Base-by-base conservation (phyloP, 306 rosid genomes). In the Prunus kanzakura region DNA sequence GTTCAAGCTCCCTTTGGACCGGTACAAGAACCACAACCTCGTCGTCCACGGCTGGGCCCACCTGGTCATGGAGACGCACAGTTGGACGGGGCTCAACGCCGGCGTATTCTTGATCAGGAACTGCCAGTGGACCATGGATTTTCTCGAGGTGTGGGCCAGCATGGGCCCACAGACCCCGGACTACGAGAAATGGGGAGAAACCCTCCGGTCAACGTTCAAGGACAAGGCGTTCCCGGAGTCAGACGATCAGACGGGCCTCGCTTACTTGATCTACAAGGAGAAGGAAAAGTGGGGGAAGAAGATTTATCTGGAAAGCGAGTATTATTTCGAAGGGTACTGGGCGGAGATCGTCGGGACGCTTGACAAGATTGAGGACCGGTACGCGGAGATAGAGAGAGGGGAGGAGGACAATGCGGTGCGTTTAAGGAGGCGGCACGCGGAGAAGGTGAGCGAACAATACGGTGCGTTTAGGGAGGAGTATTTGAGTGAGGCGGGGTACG, bases 61-160 rank as follows among this genome's bases (percentile, higher is more conserved):
- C 45, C 61, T 90, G 41, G 78, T 95, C 0, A 83, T 82, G 69
- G 84, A 95, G 64, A 75, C 76, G 23, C 73, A 88, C n/a, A 92
- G 93, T 81, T 92, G 97, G 93, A 95, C 97, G 64, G 98, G 97
- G 9, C 87, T 95, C 1, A 92, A 92, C 85, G 98, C 98, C 50
- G 96, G 96, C 16, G 98, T 92, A 35, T 92, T 92, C 61, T 62
- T 95, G 6, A 92, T 92, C 15, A 64, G 97, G 35, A 95, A 95
- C 86, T 95, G 93, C 43, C 89, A 90, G 78, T 92, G 98, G 98
- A 80, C 98, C 27, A 80, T 92, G 87, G 97, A 89, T 27, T 86
- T 95, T 45, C 84, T 92, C 77, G 90, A 90, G 0, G 83, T 62
- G 2, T 95, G 97, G 98, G 95, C 96, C 76, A 66, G 78, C 41